A percentile compares a stretch with the other conserved stretches of the same genome.
These are phyloP conservation scores for Curvularia hawaiiensis DNA, from an alignment of 2,329 filamentous ascomycete species.

Conservation along the genomic window DNA sequence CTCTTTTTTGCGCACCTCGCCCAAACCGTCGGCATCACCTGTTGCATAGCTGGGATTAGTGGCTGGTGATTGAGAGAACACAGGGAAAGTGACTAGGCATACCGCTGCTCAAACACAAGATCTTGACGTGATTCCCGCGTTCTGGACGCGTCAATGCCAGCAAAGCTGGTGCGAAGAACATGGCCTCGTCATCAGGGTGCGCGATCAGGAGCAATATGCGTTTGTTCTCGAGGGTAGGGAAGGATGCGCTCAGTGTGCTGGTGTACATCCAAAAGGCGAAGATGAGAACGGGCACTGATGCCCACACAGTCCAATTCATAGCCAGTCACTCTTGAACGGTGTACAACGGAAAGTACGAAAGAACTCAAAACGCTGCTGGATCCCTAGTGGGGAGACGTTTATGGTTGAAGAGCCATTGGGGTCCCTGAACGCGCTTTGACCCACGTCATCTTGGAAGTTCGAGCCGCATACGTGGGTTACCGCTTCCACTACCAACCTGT, in stretches of 20 bases:
- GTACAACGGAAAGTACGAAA: background rate
- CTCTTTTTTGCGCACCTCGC: constrained; percentile 81
- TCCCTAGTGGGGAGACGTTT: background rate
- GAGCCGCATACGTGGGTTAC: constrained; percentile 29
- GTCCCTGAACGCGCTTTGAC: constrained; percentile 20
- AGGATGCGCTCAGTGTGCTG: constrained; percentile 52
- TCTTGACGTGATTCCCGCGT: constrained; percentile 88
- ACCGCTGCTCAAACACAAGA: constrained; percentile 90
- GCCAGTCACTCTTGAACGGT: constrained; percentile 1
- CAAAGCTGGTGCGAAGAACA: constrained; percentile 96
- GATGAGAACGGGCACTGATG: constrained; percentile 50
- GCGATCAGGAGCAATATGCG: constrained; percentile 91
- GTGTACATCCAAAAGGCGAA: constrained; percentile 56
- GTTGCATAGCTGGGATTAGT: constrained; percentile 17
- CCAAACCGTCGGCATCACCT: constrained; percentile 87
- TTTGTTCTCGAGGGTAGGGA: constrained; percentile 77
- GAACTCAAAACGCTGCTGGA: background rate
- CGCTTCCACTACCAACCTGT: constrained; percentile 11
- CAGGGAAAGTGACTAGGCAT: constrained; percentile 22
- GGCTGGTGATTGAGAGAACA: background rate
- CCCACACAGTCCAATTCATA: constrained; percentile 51
- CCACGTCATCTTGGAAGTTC: constrained; percentile 19
- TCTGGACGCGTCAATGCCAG: constrained; percentile 81
- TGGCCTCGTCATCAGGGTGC: constrained; percentile 97
- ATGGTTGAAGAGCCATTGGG: background rate